Percentiles rank a stretch among this genome's conserved stretches.
These are phyloP conservation scores for Botrytis tulipae DNA, from an alignment of 2,329 filamentous ascomycete genomes.

Conservation along the genomic window DNA sequence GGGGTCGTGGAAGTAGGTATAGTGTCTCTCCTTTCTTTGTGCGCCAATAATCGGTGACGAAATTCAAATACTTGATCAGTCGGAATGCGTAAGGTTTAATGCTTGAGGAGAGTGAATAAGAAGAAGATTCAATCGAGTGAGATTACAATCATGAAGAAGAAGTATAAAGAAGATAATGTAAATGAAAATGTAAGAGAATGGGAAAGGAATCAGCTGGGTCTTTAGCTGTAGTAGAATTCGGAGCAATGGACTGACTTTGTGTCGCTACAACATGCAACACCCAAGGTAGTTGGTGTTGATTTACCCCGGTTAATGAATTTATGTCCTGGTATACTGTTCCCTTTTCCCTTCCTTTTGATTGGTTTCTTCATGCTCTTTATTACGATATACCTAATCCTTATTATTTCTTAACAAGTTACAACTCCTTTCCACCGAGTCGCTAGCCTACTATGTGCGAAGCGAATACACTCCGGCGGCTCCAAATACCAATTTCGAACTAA, in stretches of 20 bases:
- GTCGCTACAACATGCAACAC: conserved; percentile 1
- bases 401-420: not conserved
- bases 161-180: not conserved
- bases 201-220: conserved; percentile 13
- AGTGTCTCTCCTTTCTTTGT: conserved; percentile 4
- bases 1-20: not conserved
- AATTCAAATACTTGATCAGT: not conserved
- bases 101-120: not conserved
- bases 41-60: not conserved
- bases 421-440: conserved; percentile 12
- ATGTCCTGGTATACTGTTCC: not conserved
- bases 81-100: not conserved
- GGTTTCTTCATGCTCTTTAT: not conserved
- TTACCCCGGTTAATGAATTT: conserved; percentile 4
- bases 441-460: conserved; percentile 1
- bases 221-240: conserved; percentile 11
- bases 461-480: conserved; percentile 1
- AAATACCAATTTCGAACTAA: not conserved
- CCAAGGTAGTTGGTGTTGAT: conserved; percentile 8
- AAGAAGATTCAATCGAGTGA: not conserved
- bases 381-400: not conserved
- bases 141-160: not conserved
- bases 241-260: conserved; percentile 1
- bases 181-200: not conserved
- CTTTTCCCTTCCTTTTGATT: not conserved